Evolutionary conservation across 768 basidiomycete genomes (phyloP).

Genomic region (Agaricus sinodeliciosus): DNA sequence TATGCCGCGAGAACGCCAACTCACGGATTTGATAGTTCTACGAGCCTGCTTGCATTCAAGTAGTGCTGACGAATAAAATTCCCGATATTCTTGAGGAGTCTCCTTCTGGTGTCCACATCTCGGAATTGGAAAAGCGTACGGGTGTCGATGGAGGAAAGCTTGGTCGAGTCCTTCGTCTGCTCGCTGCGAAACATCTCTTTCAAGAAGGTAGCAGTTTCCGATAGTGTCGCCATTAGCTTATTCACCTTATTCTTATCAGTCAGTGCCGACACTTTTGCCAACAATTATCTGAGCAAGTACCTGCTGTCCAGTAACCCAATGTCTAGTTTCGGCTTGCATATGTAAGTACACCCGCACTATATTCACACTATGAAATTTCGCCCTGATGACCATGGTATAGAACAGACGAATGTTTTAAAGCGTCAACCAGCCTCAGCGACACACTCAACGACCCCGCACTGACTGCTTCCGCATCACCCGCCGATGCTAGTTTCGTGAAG

Average conservation of each 20-base stretch:
- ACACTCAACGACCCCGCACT: constrained; percentile 28
- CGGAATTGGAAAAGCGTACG: constrained; percentile 22
- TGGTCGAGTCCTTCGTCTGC: constrained; percentile 29
- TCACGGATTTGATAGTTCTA: constrained; percentile 15
- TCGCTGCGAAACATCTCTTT: constrained; percentile 35
- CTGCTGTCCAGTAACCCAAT: constrained; percentile 22
- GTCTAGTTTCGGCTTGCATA: constrained; percentile 19
- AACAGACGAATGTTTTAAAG: constrained; percentile 17
- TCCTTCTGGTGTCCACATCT: constrained; percentile 29
- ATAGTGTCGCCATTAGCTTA: too few relatives aligned
- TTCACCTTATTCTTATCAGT: constrained; percentile 17
- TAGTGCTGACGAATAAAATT: constrained; percentile 27
- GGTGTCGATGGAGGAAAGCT: constrained; percentile 30
- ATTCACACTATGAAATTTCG: not conserved
- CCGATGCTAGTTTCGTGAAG: constrained; percentile 21
- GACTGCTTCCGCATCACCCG: constrained; percentile 19
- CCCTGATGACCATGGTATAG: not conserved
- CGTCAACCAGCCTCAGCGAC: constrained; percentile 23
- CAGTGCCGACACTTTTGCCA: constrained; percentile 26
- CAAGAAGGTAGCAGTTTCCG: constrained; percentile 17
- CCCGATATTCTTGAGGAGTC: constrained; percentile 29
- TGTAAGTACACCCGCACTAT: constrained; percentile 12
- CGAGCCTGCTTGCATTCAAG: constrained; percentile 27
- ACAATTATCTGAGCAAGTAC: constrained; percentile 28
- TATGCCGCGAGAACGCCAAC: not conserved